Evolutionary conservation across 2,329 filamentous ascomycete species (phyloP), one percentile per base, ranked within the genome.

Genomic region (Hirsutella rhossiliensis): DNA sequence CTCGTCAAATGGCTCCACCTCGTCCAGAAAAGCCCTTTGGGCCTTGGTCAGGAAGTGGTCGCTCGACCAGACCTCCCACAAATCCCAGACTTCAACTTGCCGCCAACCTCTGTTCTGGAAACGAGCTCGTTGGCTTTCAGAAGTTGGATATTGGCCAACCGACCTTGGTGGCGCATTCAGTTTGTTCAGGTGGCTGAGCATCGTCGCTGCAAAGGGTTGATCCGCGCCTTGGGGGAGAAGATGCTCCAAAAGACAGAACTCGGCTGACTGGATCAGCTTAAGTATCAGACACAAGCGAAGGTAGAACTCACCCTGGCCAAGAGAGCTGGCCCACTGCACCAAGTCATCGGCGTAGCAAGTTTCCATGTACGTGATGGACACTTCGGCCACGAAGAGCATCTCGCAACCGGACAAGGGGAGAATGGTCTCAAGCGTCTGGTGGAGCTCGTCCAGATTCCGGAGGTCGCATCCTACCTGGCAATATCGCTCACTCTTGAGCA

Each of bases 311-410:
- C 84, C 77, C 61, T 83, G 68, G 12, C 78, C 73, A 41, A 94
- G 68, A 11, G 66, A 76, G 44, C 78, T 77, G n/a, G 84, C 82
- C 87, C 87, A 96, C 42, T 71, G 59, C 28, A 96, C 80, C 9
- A 96, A 69, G 15, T 73, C 69, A 65, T 95, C 82, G 6, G 87
- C 80, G 36, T 78, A 79, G 19, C 74, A 61, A 3, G 78, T 76
- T 45, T 87, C 79, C 86, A 95, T 94, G 55, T 94, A 94, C 1
- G 87, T 92, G 36, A 94, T 77, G 4, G 88, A 94, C 13, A 95
- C 88, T 62, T 97, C 90, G 1, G 88, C 88, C 23, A 88, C 75
- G 54, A 92, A 94, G 20, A 96, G 67, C 2, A 95, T 73, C 3
- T 73, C 69, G 46, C 75, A 78, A 8, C 75, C 65, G 1, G 71